Percentiles rank a stretch among this genome's conserved stretches.
phyloP scores from a whole-genome alignment of 768 basidiomycete species.

The Mycena alexandri region DNA sequence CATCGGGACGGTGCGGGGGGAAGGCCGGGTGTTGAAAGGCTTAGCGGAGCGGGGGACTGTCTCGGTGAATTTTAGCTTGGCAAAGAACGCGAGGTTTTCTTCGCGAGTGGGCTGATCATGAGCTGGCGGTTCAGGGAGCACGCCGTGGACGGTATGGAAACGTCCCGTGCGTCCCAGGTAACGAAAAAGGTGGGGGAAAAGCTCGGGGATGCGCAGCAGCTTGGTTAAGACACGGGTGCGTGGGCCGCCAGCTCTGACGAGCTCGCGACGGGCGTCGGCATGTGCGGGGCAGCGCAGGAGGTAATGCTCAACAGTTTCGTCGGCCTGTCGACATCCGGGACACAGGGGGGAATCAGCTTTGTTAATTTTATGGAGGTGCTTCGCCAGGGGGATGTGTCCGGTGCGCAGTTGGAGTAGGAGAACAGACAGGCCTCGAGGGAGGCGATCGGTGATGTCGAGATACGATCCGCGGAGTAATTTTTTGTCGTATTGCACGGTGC shows the following conservation, averaged over 20 bases:
- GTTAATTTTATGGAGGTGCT: constrained; percentile 36
- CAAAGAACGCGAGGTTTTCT: neutral
- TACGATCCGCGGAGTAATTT: neutral
- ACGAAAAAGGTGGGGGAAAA: constrained; percentile 4
- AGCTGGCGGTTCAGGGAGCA: constrained; percentile 34
- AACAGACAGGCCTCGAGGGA: neutral
- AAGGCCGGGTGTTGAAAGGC: neutral
- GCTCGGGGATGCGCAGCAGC: neutral
- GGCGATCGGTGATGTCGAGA: neutral
- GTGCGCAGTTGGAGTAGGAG: constrained; percentile 32
- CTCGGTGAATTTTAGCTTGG: neutral
- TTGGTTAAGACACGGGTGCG: neutral
- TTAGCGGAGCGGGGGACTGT: neutral
- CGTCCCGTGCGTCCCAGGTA: constrained; percentile 22
- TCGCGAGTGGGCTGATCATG: neutral
- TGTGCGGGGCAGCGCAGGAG: constrained; percentile 29
- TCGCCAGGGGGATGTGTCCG: constrained; percentile 37
- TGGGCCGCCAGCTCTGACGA: neutral
- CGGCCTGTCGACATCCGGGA: constrained; percentile 28
- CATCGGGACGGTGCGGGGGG: neutral
- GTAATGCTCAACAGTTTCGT: constrained; percentile 28
- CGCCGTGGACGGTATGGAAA: constrained; percentile 42
- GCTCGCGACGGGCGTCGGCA: neutral
- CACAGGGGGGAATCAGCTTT: constrained; percentile 33
- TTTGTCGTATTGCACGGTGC: constrained; percentile 7